Evolutionary conservation across 2,329 filamentous ascomycete genomes (phyloP), one percentile per base, ranked within the genome.

Genomic region (Paecilomyces sp.): DNA sequence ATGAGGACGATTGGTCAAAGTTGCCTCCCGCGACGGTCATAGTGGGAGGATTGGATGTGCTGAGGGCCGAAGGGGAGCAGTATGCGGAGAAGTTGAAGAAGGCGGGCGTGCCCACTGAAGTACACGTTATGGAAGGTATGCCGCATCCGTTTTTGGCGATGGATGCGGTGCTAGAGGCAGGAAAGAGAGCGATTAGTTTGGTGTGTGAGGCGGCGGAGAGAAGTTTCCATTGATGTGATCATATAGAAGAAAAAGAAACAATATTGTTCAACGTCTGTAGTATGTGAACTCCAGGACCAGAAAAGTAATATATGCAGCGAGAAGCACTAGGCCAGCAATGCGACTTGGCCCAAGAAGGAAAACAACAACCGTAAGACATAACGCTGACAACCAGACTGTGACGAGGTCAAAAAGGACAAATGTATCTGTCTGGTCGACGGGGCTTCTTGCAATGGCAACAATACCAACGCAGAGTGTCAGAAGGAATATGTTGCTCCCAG

Each of bases 91-190:
- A 80, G 65, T 65, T 86, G 59, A 63, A 63, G 13, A 69, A 72
- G 1, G 77, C 78, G 1, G 82, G 82, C 0, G 80, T 83, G 1
- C 55, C 66, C n/a, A 78, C 77, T 2, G 75, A 82, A 54, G 66
- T 83, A 34, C 76, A 81, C 60, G 69, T 82, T 22, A 80, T 83
- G 77, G 74, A 79, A 64, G 81, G 82, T 0, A 81, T 83, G 77
- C 82, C 82, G 3, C 83, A 85, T 73, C 81, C 82, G 0, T 85
- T 85, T 67, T 73, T 85, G 57, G 82, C 81, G 1, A 84, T 85
- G 82, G 82, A 85, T 66, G 80, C 74, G 1, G 82, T 76, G 1
- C 67, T 85, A 55, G 76, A 82, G 59, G 82, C 80, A 58, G 83
- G 82, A 0, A 77, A 71, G 63, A 71, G 77, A 58, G 80, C 82